These are phyloP conservation scores for Salix dunnii DNA, from an alignment of 345 rosid genomes.

Conservation along the genomic window DNA sequence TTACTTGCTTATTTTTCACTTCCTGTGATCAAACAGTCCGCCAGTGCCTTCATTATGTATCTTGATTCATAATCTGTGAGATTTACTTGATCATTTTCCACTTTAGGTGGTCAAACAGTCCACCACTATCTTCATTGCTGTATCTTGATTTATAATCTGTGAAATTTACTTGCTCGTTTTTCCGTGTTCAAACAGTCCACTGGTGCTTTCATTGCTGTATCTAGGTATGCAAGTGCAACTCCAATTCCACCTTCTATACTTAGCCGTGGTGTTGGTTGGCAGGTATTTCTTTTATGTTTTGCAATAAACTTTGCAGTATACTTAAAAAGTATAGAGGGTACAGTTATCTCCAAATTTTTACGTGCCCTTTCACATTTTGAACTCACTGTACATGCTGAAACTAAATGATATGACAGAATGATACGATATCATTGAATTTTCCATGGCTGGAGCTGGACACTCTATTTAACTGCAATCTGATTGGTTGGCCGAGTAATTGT, in stretches of 20 bases:
- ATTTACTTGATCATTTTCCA: background rate
- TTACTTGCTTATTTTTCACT: background rate
- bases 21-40: conserved; percentile 52
- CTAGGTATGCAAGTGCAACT: conserved; percentile 90
- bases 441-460: background rate
- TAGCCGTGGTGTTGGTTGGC: conserved; percentile 99
- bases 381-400: background rate
- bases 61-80: conserved; percentile 16
- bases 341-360: background rate
- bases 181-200: conserved; percentile 57
- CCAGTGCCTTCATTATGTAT: conserved; percentile 75
- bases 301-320: background rate
- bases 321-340: background rate
- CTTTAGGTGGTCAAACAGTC: conserved; percentile 45
- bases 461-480: background rate
- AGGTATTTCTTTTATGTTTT: conserved; percentile 45
- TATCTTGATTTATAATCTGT: conserved; percentile 26
- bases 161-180: background rate
- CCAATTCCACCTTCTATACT: conserved; percentile 90
- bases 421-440: conserved; percentile 1
- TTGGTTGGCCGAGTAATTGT: background rate
- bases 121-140: conserved; percentile 50
- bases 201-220: conserved; percentile 75
- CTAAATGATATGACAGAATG: background rate
- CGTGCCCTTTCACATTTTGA: background rate